A percentile compares a stretch with the other conserved stretches of the same genome.
Conservation (phyloP, 441 rosid genomes). For the Bruguiera hainesii region DNA sequence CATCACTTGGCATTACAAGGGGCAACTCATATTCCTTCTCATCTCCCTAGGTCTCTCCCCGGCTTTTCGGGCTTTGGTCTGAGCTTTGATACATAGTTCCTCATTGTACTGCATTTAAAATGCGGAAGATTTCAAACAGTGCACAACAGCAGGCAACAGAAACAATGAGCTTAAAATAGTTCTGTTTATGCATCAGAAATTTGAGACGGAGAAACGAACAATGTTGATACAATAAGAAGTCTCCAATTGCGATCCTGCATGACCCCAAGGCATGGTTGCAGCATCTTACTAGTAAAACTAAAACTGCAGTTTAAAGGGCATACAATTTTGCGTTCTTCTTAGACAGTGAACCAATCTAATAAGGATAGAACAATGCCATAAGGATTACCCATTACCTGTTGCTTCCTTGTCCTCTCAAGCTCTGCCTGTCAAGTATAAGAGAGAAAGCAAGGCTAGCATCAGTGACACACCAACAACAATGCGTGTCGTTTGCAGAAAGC, state of each 20-base stretch:
- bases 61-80: conserved; percentile 40
- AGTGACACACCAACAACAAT: not conserved
- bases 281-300: too few relatives aligned
- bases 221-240: not conserved
- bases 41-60: conserved; percentile 46
- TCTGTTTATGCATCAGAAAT: not conserved
- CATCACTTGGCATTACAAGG: conserved; percentile 32
- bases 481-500: not conserved
- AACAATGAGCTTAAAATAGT: not conserved
- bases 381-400: conserved; percentile 45
- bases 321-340: too few relatives aligned
- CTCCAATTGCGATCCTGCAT: too few relatives aligned
- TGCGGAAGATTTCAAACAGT: not conserved
- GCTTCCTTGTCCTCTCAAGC: conserved; percentile 68
- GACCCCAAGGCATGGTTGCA: too few relatives aligned
- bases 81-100: conserved; percentile 48
- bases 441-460: not conserved
- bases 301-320: not conserved
- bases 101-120: conserved; percentile 50
- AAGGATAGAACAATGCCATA: too few relatives aligned
- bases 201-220: not conserved
- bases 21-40: conserved; percentile 60
- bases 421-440: conserved; percentile 42
- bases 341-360: too few relatives aligned
- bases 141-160: not conserved